Base-by-base conservation (phyloP, 805 yeast species). In the Gaillardinia entomophila region DNA sequence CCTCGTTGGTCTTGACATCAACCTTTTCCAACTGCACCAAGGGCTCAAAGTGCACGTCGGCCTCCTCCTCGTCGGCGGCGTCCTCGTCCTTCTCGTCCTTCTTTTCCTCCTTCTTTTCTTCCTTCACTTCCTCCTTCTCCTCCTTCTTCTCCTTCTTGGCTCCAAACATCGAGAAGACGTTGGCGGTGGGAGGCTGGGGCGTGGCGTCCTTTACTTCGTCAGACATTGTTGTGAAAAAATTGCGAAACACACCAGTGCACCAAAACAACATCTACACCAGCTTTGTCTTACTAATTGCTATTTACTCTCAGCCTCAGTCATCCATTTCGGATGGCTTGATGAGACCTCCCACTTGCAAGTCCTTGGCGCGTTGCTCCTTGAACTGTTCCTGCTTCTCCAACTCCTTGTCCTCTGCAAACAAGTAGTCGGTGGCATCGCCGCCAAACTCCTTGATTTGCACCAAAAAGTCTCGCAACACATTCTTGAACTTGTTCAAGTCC, bases 401-500 rank as follows among this genome's bases (percentile, higher is more conserved):
- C 57, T 87, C 95, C 53, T 79, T 83, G 53, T 90, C 98, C 52
- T 92, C 97, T 8, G 94, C 95, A 61, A 81, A 90, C 55, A 90
- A 68, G 56, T 92, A 92, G 56, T 89, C 97, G 15, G 96, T 87
- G 35, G 95, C 79, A 56, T 86, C 95, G 19, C 97, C 97, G 38
- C 97, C 98, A 52, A 75, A 77, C 62, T 90, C 95, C 62, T 88
- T 89, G 58, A 90, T 85, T 66, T 92, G 97, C 27, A 92, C 94
- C 56, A 92, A 73, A 75, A 92, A 92, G 62, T 92, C 99, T 61
- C 97, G 81, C 48, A 92, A 69, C 8, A 83, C 81, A 32, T 86
- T 86, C 60, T 78, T 80, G 68, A 92, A 92, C 53, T 77, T 82
- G 41, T 59, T 55, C 38, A 79, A 79, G 49, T 86, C 92, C 37